Evolutionary conservation across 192 early-diverging fungal species (phyloP), one percentile per base, ranked within the genome.

Genomic region (Chytriomyces confervae): DNA sequence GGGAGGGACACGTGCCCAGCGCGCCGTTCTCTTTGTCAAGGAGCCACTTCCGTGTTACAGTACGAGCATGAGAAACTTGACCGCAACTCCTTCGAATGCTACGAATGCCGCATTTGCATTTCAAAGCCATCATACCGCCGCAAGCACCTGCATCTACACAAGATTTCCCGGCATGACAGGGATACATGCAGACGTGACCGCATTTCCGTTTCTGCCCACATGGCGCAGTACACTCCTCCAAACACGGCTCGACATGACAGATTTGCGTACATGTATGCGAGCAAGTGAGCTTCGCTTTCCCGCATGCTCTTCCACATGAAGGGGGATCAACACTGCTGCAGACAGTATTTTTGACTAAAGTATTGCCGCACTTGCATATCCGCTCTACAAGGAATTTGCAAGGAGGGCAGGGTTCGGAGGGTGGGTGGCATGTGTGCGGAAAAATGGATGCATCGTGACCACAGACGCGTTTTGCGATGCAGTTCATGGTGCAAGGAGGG

Each of bases 281-380:
- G 46, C 72, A 74, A 11, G 8, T 23, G n/a, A 23, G 5, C 5
- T 29, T 16, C 23, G 43, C 18, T 23, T 44, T 45, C 36, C 29
- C 45, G 23, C 72, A 74, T 7, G 50, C 18, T 8, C 29, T 36
- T 3, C 72, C 72, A 23, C 72, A 74, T 1, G 72, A 74, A 7
- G 72, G 72, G n/a, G 3, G 61, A 61, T 18, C 44, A 27, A 13
- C 9, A 45, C 16, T 47, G n/a, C 60, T 23, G 44, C 72, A 74
- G 16, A 74, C 44, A 16, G 46, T 61, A 3, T 6, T 48, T 16
- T 61, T 61, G 23, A 74, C 24, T 7, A 27, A 9, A 23, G 2
- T 45, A 23, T 63, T 74, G 7, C 72, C 72, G 45, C 72, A 74
- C 27, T 62, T 61, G 27, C 72, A 74, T 45, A 8, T 45, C n/a